Conservation (phyloP, 2,329 filamentous ascomycete genomes). For the Colletotrichum plurivorum region DNA sequence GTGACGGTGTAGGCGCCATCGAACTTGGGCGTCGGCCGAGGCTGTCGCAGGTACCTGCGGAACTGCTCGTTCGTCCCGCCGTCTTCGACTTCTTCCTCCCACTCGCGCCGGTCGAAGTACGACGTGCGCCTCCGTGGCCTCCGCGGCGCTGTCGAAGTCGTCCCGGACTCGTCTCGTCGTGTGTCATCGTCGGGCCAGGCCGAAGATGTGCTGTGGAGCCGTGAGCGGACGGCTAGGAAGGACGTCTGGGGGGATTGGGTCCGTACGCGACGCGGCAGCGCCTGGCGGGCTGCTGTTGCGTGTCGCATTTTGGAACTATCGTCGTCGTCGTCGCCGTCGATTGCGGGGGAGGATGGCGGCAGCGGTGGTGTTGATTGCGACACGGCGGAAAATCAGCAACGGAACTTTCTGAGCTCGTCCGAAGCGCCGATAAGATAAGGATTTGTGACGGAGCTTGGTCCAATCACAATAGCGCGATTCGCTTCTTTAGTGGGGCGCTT, state of each 20-base stretch:
- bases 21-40: not conserved
- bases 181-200: too few relatives aligned
- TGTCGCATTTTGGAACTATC: not conserved
- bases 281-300: not conserved
- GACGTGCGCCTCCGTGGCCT: too few relatives aligned
- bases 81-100: not conserved
- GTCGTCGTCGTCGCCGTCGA: not conserved
- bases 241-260: too few relatives aligned
- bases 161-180: too few relatives aligned
- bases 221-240: too few relatives aligned
- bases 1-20: not conserved
- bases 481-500: too few relatives aligned
- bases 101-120: too few relatives aligned
- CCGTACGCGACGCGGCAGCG: not conserved
- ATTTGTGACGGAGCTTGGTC: not conserved
- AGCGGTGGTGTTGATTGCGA: not conserved
- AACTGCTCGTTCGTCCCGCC: not conserved
- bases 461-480: not conserved
- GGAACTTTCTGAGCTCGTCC: too few relatives aligned
- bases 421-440: constrained; percentile 26
- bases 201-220: too few relatives aligned
- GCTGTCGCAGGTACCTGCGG: constrained; percentile 1
- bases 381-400: not conserved
- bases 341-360: not conserved
- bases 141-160: too few relatives aligned